Base-by-base conservation (phyloP, 495 filamentous ascomycete species). In the Cenococcum geophilum region DNA sequence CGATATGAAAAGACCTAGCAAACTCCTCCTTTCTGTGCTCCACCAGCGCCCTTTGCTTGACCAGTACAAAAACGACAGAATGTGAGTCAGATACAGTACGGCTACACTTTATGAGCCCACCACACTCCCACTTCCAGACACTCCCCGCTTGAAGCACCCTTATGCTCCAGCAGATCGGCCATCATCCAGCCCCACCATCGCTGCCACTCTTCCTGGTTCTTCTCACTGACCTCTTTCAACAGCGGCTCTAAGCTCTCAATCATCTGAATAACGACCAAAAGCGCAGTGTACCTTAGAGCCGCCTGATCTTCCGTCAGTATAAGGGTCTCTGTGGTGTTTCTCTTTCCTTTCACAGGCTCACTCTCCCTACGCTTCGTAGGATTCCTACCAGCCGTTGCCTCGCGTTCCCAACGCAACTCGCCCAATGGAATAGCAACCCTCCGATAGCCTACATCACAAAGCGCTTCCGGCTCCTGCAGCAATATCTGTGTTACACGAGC, bases 101-200 rank as follows among this genome's bases (percentile, higher is more conserved):
- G 40, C 55, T 74, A 74, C 64, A 75, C 80, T 76, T 91, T 95
- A 72, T 78, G 78, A 64, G 89, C 91, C 86, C 89, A 95, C 91
- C 91, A 96, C n/a, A 89, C 91, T 55, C 91, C 92, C 59, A 93
- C 82, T 78, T 97, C 92, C 48, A 97, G 75, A 73, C 91, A 95
- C 75, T 97, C 92, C 45, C 92, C 90, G 76, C 83, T 89, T 36
- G 83, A 82, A 23, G 89, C 84, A 21, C 90, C 88, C 48, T 85
- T 83, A 61, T 89, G 82, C 68, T 88, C 86, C 63, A 95, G 79
- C 70, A 96, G 76, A 75, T 91, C 88, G 45, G 81, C 81, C 78
- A 87, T 92, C 87, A 96, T 88, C 66, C 86, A 88, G 36, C 87
- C 83, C 77, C 87, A 85, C 92, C 91, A 96, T 43, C 83, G 77